Evolutionary conservation across 208 protist species (phyloP).

Genomic region (Giardia duodenalis): DNA sequence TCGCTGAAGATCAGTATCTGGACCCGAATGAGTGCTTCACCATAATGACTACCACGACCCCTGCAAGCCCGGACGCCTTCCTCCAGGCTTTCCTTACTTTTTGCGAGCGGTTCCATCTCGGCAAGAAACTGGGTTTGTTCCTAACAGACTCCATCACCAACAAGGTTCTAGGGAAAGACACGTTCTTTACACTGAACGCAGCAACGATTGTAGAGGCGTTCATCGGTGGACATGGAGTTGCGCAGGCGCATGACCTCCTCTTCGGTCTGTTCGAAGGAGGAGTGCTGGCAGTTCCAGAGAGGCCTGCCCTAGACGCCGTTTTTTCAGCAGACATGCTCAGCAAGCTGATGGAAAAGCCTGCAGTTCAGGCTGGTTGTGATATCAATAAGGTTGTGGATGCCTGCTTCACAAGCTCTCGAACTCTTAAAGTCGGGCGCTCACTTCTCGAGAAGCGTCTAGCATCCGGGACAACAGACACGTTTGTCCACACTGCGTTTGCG

Average conservation of each 20-base stretch:
- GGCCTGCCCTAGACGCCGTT: constrained; percentile 73
- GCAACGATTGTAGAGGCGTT: constrained; percentile 71
- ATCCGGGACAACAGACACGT: constrained; percentile 76
- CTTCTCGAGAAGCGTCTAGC: constrained; percentile 84
- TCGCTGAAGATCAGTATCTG: neutral
- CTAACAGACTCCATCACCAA: neutral
- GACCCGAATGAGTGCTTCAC: neutral
- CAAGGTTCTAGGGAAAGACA: neutral
- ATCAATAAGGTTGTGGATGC: constrained; percentile 57
- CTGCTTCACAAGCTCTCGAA: constrained; percentile 64
- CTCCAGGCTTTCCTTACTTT: neutral
- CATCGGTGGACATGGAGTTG: constrained; percentile 72
- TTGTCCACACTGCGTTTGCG: constrained; percentile 89
- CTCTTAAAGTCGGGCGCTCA: constrained; percentile 83
- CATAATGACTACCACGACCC: neutral
- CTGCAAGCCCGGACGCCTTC: neutral
- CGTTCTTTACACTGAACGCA: neutral
- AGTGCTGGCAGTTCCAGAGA: constrained; percentile 81
- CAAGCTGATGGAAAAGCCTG: neutral
- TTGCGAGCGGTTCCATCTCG: constrained; percentile 1
- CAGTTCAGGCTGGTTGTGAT: neutral
- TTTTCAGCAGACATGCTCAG: constrained; percentile 45
- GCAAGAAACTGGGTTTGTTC: neutral
- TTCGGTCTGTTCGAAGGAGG: constrained; percentile 90
- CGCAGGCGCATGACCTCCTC: constrained; percentile 85